These are phyloP conservation scores for Suhomyces kunorum DNA, from an alignment of 1,139 yeast species.

Conservation along the genomic window DNA sequence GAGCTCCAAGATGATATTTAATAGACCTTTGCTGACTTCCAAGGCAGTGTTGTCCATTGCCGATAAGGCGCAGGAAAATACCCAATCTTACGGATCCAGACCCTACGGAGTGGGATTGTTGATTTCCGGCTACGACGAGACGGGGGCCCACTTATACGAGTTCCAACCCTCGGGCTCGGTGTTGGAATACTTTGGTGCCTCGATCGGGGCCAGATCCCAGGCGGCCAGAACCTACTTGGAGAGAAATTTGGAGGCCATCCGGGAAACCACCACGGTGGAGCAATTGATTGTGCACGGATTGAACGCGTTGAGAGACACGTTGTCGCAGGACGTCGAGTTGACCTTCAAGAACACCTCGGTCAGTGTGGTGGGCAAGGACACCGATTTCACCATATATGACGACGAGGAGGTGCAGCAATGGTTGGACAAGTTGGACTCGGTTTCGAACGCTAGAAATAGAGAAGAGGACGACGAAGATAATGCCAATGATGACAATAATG, in stretches of 20 bases:
- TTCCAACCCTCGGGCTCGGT: conserved; percentile 96
- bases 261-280: conserved; percentile 60
- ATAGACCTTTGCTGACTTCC: conserved; percentile 83
- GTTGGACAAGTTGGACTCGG: conserved; percentile 68
- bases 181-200: conserved; percentile 87
- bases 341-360: conserved; percentile 83
- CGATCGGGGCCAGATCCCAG: conserved; percentile 98
- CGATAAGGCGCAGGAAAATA: conserved; percentile 95
- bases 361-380: conserved; percentile 84
- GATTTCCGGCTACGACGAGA: conserved; percentile 89
- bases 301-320: conserved; percentile 88
- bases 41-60: conserved; percentile 87
- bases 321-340: conserved; percentile 91
- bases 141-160: conserved; percentile 92
- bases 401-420: conserved; percentile 84
- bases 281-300: conserved; percentile 84
- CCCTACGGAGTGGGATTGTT: conserved; percentile 97
- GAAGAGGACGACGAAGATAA: conserved; percentile 44
- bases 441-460: conserved; percentile 51
- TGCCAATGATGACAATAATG: conserved; percentile 29
- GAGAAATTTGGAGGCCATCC: conserved; percentile 71
- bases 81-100: conserved; percentile 93
- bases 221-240: conserved; percentile 96
- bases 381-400: conserved; percentile 73
- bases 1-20: conserved; percentile 81